These are phyloP conservation scores for Wallacemonas sp. DNA, from an alignment of 208 protist species.

Conservation along the genomic window DNA sequence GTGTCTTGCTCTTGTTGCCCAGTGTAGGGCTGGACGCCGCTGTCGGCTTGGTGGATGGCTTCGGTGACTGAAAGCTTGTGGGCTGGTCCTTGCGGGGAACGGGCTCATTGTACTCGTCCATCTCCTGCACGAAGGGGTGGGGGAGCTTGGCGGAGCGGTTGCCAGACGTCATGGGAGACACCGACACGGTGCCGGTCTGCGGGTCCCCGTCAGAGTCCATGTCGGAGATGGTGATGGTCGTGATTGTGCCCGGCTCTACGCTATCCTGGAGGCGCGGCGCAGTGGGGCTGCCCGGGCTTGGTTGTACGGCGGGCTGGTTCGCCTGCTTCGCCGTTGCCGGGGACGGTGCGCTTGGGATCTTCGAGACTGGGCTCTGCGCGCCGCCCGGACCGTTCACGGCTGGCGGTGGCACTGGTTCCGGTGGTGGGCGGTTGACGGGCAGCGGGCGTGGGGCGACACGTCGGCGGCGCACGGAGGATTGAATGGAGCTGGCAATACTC, in stretches of 20 bases:
- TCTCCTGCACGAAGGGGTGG: background rate
- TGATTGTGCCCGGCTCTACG: conserved; percentile 6
- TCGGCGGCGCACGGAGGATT: conserved; percentile 12
- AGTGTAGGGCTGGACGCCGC: background rate
- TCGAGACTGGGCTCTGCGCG: background rate
- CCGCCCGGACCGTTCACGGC: background rate
- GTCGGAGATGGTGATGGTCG: conserved; percentile 24
- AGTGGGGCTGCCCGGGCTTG: background rate
- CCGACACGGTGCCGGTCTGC: conserved; percentile 9
- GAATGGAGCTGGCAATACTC: conserved; percentile 17
- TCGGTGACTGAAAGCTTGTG: conserved; percentile 6
- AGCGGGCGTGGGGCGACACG: conserved; percentile 10
- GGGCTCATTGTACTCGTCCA: conserved; percentile 9
- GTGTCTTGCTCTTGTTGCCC: background rate
- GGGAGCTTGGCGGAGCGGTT: conserved; percentile 1
- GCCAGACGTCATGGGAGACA: conserved; percentile 19
- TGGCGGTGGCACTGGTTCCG: background rate
- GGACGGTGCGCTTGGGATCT: background rate
- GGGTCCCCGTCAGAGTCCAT: conserved; percentile 15
- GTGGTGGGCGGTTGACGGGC: background rate
- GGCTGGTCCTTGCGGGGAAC: conserved; percentile 15
- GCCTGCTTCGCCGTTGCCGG: background rate
- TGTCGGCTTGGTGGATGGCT: background rate
- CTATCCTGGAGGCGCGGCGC: background rate
- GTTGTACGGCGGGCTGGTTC: background rate